Evolutionary conservation across 495 filamentous ascomycete genomes (phyloP).

Genomic region (Penicillium alfredii): DNA sequence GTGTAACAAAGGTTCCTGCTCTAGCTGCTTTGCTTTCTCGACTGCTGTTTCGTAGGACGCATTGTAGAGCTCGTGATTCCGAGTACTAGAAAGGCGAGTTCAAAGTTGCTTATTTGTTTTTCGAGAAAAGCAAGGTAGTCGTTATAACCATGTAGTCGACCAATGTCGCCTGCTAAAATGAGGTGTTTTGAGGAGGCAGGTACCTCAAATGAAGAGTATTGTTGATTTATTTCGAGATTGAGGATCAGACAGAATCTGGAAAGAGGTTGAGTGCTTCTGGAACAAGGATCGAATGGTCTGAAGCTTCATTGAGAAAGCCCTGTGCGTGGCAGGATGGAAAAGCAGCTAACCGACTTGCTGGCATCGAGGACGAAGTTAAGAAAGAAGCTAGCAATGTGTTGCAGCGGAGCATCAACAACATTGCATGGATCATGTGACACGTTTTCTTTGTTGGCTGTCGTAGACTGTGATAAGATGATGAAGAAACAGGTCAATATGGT

Average conservation of each 20-base stretch:
- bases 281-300: too few species aligned
- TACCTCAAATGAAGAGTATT: constrained; percentile 45
- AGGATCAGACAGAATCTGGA: constrained; percentile 55
- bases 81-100: constrained; percentile 46
- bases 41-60: constrained; percentile 32
- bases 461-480: too few species aligned
- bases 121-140: constrained; percentile 46
- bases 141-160: constrained; percentile 48
- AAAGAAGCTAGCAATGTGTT: too few species aligned
- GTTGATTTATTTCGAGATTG: constrained; percentile 49
- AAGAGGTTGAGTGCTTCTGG: too few species aligned
- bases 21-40: constrained; percentile 35
- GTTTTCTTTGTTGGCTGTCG: too few species aligned
- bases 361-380: too few species aligned
- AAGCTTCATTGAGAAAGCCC: too few species aligned
- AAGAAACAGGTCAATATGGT: too few species aligned
- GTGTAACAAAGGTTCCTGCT: constrained; percentile 38
- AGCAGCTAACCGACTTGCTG: too few species aligned
- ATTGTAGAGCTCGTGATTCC: constrained; percentile 57
- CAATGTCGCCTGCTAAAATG: constrained; percentile 54
- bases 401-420: too few species aligned
- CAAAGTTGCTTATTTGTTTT: constrained; percentile 37
- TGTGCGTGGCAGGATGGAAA: too few species aligned
- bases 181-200: constrained; percentile 44
- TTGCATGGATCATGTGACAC: too few species aligned